These are phyloP conservation scores for Tricholoma saponaceum DNA, from an alignment of 768 basidiomycete genomes.

Conservation along the genomic window DNA sequence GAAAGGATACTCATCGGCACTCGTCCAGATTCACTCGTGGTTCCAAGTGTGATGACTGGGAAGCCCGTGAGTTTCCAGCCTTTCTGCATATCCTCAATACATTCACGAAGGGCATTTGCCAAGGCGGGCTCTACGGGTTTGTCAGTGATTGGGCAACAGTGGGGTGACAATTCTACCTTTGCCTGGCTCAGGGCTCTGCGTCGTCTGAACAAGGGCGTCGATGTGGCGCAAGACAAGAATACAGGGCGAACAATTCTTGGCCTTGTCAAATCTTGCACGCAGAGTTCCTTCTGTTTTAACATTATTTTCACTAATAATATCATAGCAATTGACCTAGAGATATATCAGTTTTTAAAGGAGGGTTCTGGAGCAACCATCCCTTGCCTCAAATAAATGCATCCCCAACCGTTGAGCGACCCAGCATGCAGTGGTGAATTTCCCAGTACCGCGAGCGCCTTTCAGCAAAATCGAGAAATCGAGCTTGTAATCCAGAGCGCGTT, in stretches of 20 bases:
- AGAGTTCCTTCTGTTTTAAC: slow-evolving; percentile 72
- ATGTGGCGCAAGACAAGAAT: slow-evolving; percentile 75
- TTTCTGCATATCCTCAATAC: slow-evolving; percentile 50
- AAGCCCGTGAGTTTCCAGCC: slow-evolving; percentile 59
- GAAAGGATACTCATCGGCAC: slow-evolving; percentile 60
- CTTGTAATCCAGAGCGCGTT: slow-evolving; percentile 52
- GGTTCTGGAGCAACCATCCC: not conserved
- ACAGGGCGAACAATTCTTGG: slow-evolving; percentile 76
- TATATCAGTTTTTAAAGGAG: not conserved
- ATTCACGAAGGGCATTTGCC: slow-evolving; percentile 56
- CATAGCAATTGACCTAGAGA: slow-evolving; percentile 79
- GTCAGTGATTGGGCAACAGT: not conserved
- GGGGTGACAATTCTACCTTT: slow-evolving; percentile 45
- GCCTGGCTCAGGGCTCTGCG: slow-evolving; percentile 57
- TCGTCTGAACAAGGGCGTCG: slow-evolving; percentile 73
- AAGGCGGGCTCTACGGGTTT: slow-evolving; percentile 48
- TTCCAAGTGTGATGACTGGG: slow-evolving; percentile 75
- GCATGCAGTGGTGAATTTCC: slow-evolving; percentile 67
- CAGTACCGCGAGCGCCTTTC: slow-evolving; percentile 75
- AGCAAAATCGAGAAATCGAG: slow-evolving; percentile 71
- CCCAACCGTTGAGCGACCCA: slow-evolving; percentile 61
- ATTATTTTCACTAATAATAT: slow-evolving; percentile 74
- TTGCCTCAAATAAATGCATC: slow-evolving; percentile 76
- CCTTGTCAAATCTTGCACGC: slow-evolving; percentile 71
- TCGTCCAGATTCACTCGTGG: slow-evolving; percentile 60